Evolutionary conservation across 352 stramenopile species (phyloP).

Genomic region (Elongisporangium prolatum): DNA sequence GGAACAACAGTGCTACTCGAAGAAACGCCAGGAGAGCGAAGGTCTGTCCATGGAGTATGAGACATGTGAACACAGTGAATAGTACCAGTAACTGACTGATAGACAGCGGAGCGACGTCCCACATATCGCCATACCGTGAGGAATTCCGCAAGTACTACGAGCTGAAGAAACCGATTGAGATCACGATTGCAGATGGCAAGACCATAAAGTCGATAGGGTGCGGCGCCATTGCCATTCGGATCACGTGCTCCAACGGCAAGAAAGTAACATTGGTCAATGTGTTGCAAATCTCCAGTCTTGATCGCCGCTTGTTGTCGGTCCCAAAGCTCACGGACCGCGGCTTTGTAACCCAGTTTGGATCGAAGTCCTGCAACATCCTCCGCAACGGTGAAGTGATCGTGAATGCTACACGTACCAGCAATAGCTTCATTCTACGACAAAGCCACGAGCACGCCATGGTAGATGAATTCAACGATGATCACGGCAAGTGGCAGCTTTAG

Average conservation of each 20-base stretch:
- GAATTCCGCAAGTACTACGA: constrained; percentile 13
- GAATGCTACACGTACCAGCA: constrained; percentile 14
- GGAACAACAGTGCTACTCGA: too few relatives aligned
- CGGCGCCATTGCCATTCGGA: constrained; percentile 4
- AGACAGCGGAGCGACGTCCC: constrained; percentile 12
- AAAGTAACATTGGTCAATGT: constrained; percentile 9
- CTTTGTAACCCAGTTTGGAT: constrained; percentile 11
- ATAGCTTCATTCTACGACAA: constrained; percentile 11
- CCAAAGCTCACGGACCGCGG: constrained; percentile 8
- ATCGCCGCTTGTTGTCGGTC: constrained; percentile 13
- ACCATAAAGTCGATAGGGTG: constrained; percentile 4
- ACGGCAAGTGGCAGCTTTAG: constrained; percentile 16
- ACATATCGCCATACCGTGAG: constrained; percentile 10
- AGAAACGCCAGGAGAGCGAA: too few relatives aligned
- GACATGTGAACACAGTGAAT: constrained; percentile 1
- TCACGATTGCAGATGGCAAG: constrained; percentile 14
- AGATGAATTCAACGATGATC: constrained; percentile 2
- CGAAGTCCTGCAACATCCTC: constrained; percentile 4
- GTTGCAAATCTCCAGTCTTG: constrained; percentile 8
- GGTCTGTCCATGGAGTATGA: too few relatives aligned
- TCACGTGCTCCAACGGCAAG: constrained; percentile 4
- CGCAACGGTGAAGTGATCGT: constrained; percentile 7
- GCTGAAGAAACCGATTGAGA: constrained; percentile 1
- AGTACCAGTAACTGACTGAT: constrained; percentile 5
- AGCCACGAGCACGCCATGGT: constrained; percentile 9